Evolutionary conservation across 208 protist genomes (phyloP), one percentile per base, ranked within the genome.

Genomic region (Crithidia bombi): DNA sequence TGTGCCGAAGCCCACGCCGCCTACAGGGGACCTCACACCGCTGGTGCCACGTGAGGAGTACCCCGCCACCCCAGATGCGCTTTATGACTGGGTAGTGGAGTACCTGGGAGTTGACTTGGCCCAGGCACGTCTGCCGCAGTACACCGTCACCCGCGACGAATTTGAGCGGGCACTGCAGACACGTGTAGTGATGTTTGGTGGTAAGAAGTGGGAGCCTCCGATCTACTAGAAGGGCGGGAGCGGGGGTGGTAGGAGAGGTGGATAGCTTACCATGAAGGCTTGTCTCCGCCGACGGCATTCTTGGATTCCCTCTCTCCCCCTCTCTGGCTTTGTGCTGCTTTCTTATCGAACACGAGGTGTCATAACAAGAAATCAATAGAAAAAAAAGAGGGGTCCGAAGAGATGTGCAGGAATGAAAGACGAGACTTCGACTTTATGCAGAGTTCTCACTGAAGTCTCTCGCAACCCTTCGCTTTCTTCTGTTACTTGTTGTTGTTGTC

Each of bases 101-200:
- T 26, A 73, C 33, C 47, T 65, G 6, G 39, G 41, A 2, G 12
- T 65, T 6, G 56, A 65, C 54, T 57, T 65, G 9, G n/a, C 55
- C 5, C 67, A 65, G 56, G 58, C 56, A 25, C 30, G 35, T 17
- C 44, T 56, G 25, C 69, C 69, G n/a, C 38, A 59, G 49, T 59
- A 69, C 69, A 57, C 21, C 59, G 55, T 75, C 4, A 50, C 69
- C 26, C 35, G 61, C 2, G 69, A 75, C 10, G 50, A 67, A 30
- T 69, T 75, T 11, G 32, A 9, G 21, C 5, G 9, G 17, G 63
- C 44, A 38, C 21, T 64, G 36, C 3, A 33, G n/a, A 47, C 21
- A 33, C 36, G 46, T 1, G 58, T 75, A 5, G 59, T 58, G 43
- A 17, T 17, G 39, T 69, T 75, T 62, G 69, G 47, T 1, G 52